phyloP scores from a whole-genome alignment of 2,329 filamentous ascomycete species.

The Ascochyta viciae-villosae region DNA sequence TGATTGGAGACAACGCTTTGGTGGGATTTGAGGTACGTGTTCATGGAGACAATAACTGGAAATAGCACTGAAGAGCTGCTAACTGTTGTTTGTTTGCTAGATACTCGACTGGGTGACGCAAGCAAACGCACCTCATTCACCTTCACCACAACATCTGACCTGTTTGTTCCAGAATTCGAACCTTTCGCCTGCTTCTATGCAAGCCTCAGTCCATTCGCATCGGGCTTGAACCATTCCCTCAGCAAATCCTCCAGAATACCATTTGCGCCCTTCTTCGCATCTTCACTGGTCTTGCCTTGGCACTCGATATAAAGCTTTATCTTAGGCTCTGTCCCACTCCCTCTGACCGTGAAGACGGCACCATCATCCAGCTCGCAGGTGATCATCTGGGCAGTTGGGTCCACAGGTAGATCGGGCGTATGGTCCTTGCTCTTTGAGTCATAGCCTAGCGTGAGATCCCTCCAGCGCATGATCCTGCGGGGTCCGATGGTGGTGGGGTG shows the following conservation, averaged over 20 bases:
- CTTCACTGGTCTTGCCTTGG: constrained; percentile 49
- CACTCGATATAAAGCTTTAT: constrained; percentile 67
- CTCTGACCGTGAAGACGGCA: constrained; percentile 66
- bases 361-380: constrained; percentile 64
- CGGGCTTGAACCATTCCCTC: constrained; percentile 58
- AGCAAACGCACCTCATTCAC: background rate
- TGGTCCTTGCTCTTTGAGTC: constrained; percentile 63
- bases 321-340: constrained; percentile 71
- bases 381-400: constrained; percentile 68
- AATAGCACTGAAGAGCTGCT: background rate
- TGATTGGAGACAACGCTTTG: background rate
- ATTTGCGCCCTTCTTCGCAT: constrained; percentile 54
- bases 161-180: background rate
- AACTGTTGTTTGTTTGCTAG: background rate
- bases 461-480: constrained; percentile 64
- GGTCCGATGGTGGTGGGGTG: constrained; percentile 57
- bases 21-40: background rate
- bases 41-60: no score
- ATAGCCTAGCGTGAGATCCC: constrained; percentile 67
- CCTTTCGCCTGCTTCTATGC: constrained; percentile 27
- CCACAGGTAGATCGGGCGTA: constrained; percentile 62
- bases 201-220: constrained; percentile 44
- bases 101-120: background rate
- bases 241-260: constrained; percentile 56
- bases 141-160: background rate